Percentiles rank a stretch among this genome's conserved stretches.
These are phyloP conservation scores for Penicillium sp. DNA, from an alignment of 2,329 filamentous ascomycete species.

Conservation along the genomic window DNA sequence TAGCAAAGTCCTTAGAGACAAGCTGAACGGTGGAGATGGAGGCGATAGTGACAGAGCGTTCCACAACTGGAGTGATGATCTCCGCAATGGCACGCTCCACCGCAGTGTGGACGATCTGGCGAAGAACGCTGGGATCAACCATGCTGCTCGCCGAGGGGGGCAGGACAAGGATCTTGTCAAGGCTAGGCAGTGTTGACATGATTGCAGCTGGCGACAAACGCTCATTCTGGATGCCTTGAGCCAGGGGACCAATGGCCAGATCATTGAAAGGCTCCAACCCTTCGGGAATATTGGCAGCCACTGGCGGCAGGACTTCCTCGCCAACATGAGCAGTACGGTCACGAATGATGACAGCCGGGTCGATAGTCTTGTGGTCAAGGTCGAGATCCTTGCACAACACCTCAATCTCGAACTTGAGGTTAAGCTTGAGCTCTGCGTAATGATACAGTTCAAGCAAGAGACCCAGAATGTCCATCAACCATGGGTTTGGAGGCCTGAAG, in stretches of 20 bases:
- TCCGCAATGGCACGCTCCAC: conserved; percentile 90
- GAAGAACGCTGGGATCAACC: conserved; percentile 70
- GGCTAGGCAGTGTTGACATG: conserved; percentile 80
- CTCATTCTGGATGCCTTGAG: conserved; percentile 70
- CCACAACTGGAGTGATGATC: conserved; percentile 96
- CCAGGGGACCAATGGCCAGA: conserved; percentile 76
- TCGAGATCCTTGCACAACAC: conserved; percentile 91
- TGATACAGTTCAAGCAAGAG: conserved; percentile 93
- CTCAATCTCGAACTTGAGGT: conserved; percentile 98
- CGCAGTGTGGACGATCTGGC: conserved; percentile 79
- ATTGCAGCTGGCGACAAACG: conserved; percentile 79
- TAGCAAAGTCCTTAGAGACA: conserved; percentile 94
- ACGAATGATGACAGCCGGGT: conserved; percentile 84
- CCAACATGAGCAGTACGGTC: conserved; percentile 73
- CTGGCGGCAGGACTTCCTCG: conserved; percentile 58
- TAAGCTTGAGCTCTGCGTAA: conserved; percentile 89
- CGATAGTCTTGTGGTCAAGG: conserved; percentile 89
- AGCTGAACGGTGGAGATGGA: conserved; percentile 96
- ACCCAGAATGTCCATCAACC: conserved; percentile 94
- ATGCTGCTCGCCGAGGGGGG: conserved; percentile 79
- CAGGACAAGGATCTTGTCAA: conserved; percentile 78
- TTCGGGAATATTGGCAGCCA: conserved; percentile 63
- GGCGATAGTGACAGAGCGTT: conserved; percentile 95
- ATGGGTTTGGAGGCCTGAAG: conserved; percentile 94
- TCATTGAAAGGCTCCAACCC: conserved; percentile 82